Base-by-base conservation (phyloP, 495 filamentous ascomycete species). In the Chaetomium fimeti region DNA sequence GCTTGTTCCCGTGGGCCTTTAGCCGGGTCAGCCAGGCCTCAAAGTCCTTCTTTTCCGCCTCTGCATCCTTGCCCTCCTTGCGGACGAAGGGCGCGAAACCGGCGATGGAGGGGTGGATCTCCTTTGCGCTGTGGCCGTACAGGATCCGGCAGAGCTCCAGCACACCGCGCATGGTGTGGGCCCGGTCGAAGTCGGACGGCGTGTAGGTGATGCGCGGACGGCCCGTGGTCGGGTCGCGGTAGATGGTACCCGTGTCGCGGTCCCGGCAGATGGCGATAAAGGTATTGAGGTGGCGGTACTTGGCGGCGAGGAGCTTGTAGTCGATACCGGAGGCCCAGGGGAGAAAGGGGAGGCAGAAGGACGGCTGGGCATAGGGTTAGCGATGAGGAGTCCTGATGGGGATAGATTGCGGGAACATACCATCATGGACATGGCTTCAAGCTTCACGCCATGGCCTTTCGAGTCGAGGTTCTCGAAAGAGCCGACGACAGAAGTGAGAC, bases 391-490 rank as follows among this genome's bases (percentile, higher is more conserved):
- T 42, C 3, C 0, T 1, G 12, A 24, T 20, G n/a, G 20, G 63
- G 55, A 29, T 66, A 36, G 27, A n/a, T 9, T 36, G 40, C 38
- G 60, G 57, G 25, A n/a, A 13, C 25, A 55, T 65, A 79, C 78
- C 57, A 80, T 49, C 89, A 91, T 92, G 36, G 80, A 78, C n/a
- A 81, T 81, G 24, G 84, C 78, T 75, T 94, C 89, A 18, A 97
- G 76, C 75, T 93, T 95, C 58, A 79, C 81, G n/a, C 93, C 93
- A 67, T 98, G 91, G 32, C 91, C 90, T 24, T 88, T 77, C 29
- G 84, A 84, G 71, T 96, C 92, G 0, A 92, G 83, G 66, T 97
- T 88, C 66, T 96, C 91, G 62, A 92, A 91, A 52, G 88, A 86
- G 42, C 83, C 85, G 65, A 88, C 86, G 2, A 93, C 85, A 5